Evolutionary conservation across 176 grass and related monocot genomes (phyloP).

Genomic region (Phyllostachys edulis): DNA sequence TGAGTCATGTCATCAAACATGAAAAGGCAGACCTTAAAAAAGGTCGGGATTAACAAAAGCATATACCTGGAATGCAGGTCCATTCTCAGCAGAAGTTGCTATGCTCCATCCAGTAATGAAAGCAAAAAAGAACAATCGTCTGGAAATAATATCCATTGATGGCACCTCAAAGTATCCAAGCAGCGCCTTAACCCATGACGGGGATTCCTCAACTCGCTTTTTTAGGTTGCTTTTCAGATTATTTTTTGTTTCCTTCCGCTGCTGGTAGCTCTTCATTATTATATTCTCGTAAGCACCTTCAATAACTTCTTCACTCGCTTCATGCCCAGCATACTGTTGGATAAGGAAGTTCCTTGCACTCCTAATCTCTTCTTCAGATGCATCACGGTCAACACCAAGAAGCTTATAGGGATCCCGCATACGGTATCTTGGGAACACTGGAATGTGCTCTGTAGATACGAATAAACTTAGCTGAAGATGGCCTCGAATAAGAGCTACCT

Average conservation of each 20-base stretch:
- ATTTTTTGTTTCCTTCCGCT: slow-evolving; percentile 82
- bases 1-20: slow-evolving; percentile 17
- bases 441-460: slow-evolving; percentile 52
- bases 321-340: slow-evolving; percentile 77
- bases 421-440: slow-evolving; percentile 67
- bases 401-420: slow-evolving; percentile 80
- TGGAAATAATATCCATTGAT: slow-evolving; percentile 66
- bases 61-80: slow-evolving; percentile 93
- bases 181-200: slow-evolving; percentile 73
- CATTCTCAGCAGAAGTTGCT: slow-evolving; percentile 75
- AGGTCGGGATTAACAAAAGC: slow-evolving; percentile 14
- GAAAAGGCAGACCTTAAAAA: not conserved
- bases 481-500: not conserved
- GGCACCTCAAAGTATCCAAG: slow-evolving; percentile 81
- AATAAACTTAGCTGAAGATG: slow-evolving; percentile 18
- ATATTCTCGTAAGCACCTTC: slow-evolving; percentile 96
- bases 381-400: slow-evolving; percentile 68
- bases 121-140: slow-evolving; percentile 81
- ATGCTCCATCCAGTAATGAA: slow-evolving; percentile 98
- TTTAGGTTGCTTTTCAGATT: slow-evolving; percentile 83
- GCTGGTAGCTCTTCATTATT: slow-evolving; percentile 83
- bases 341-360: slow-evolving; percentile 76
- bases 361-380: slow-evolving; percentile 90
- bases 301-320: slow-evolving; percentile 78
- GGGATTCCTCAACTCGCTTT: slow-evolving; percentile 76